Conservation (phyloP, 2,329 filamentous ascomycete genomes). For the Gaeumannomyces sp. region DNA sequence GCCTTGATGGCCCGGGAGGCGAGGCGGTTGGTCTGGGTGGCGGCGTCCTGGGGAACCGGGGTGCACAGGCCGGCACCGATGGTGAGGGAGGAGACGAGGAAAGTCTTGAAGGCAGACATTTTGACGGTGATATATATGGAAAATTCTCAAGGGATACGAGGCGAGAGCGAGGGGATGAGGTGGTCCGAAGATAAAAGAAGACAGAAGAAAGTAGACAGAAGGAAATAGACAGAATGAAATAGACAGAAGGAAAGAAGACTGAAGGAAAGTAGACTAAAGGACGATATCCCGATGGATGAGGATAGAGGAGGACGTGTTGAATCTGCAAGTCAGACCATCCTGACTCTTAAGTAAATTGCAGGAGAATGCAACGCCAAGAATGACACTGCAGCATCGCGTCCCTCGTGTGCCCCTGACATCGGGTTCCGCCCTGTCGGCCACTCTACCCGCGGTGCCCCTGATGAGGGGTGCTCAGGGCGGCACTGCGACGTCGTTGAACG, state of each 20-base stretch:
- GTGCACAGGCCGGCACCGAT: neutral
- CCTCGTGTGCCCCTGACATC: no score
- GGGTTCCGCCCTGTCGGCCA: no score
- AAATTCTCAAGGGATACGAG: neutral
- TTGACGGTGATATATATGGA: neutral
- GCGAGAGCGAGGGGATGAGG: neutral
- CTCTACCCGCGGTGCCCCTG: no score
- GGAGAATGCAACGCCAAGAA: neutral
- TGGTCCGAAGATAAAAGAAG: neutral
- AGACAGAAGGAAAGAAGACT: neutral
- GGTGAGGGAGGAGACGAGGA: constrained; percentile 6
- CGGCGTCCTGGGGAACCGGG: neutral
- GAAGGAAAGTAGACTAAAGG: neutral
- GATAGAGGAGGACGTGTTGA: neutral
- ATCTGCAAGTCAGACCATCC: neutral
- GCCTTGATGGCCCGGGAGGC: constrained; percentile 9
- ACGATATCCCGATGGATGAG: neutral
- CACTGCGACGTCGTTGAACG: neutral
- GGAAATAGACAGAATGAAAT: neutral
- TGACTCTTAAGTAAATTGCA: neutral
- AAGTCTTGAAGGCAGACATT: neutral
- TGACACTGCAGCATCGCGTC: no score
- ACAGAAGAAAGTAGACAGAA: neutral
- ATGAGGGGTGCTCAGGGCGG: no score
- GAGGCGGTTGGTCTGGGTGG: neutral